phyloP scores from a whole-genome alignment of 495 filamentous ascomycete genomes.

The Penicillium pancosmium region DNA sequence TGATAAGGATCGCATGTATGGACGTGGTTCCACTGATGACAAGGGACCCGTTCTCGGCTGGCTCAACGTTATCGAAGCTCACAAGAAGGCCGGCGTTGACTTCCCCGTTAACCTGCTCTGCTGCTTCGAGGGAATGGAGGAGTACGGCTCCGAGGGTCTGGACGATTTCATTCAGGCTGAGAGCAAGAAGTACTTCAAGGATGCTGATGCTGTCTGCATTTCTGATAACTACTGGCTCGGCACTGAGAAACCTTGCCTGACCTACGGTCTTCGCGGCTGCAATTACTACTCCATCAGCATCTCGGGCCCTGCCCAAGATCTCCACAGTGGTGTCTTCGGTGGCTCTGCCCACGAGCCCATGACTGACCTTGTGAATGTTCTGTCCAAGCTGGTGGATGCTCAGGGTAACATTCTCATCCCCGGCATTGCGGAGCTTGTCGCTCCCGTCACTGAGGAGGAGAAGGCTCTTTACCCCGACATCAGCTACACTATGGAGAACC shows the following conservation, averaged over 20 bases:
- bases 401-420: constrained; percentile 88
- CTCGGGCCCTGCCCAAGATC: constrained; percentile 85
- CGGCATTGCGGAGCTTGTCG: constrained; percentile 89
- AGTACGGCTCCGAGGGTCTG: constrained; percentile 95
- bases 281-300: constrained; percentile 94
- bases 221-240: constrained; percentile 99
- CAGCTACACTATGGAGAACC: constrained; percentile 91
- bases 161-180: constrained; percentile 92
- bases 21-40: constrained; percentile 94
- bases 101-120: constrained; percentile 97
- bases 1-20: constrained; percentile 89
- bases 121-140: constrained; percentile 99
- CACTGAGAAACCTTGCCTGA: constrained; percentile 95
- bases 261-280: constrained; percentile 96
- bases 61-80: constrained; percentile 97
- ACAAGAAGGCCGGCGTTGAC: constrained; percentile 90
- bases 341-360: constrained; percentile 96
- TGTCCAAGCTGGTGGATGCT: constrained; percentile 82
- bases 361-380: constrained; percentile 86
- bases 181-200: constrained; percentile 88
- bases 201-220: constrained; percentile 95
- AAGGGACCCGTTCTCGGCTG: constrained; percentile 98
- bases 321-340: constrained; percentile 96
- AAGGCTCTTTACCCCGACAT: constrained; percentile 81
- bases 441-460: constrained; percentile 83